Base-by-base conservation (phyloP, 805 yeast genomes). In the Saccharomycopsis vini region DNA sequence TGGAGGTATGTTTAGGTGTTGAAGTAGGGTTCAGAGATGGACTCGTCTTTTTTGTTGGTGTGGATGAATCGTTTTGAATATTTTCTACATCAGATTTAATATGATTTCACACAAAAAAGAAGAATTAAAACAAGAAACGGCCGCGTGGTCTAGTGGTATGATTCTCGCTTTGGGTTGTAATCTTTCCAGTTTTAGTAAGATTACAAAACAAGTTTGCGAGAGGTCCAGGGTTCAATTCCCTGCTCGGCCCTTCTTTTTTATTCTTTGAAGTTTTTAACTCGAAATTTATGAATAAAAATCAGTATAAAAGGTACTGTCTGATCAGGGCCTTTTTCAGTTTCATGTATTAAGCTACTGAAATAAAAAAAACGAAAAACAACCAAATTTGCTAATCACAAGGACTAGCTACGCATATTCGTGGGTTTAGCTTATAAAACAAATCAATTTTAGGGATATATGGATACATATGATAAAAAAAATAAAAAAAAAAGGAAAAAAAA, bases 131-230 rank as follows among this genome's bases (percentile, higher is more conserved):
- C 12, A 7, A 12, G 6, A 24, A 24, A 24, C 28, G 63, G 63
- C 62, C 66, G 67, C 58, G 66, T 69, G 71, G 73, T 69, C 73
- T 68, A 69, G 73, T 68, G 73, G 73, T 69, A 69, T 69, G 73
- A 68, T 68, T 68, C 72, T 68, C 71, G 73, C 72, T 69, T 68
- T 68, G 73, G 73, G 73, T 56, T 38, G 46, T 48, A 48, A 47
- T n/a, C n/a, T 7, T 29, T 33, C 32, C 42, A 26, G 43, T 19
- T 6, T 9, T 24, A 13, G 26, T 20, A 29, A 28, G 36, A 22
- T n/a, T 18, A n/a, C 36, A 30, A 23, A 36, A 37, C 50, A 33
- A 42, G 21, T 33, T 40, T 47, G 47, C 45, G 50, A 47, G 50
- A 47, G 50, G 50, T 42, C 50, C 50, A 38, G 50, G 50, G 50